Evolutionary conservation across 768 basidiomycete species (phyloP), one percentile per base, ranked within the genome.

Genomic region (Leccinum truebloodii): DNA sequence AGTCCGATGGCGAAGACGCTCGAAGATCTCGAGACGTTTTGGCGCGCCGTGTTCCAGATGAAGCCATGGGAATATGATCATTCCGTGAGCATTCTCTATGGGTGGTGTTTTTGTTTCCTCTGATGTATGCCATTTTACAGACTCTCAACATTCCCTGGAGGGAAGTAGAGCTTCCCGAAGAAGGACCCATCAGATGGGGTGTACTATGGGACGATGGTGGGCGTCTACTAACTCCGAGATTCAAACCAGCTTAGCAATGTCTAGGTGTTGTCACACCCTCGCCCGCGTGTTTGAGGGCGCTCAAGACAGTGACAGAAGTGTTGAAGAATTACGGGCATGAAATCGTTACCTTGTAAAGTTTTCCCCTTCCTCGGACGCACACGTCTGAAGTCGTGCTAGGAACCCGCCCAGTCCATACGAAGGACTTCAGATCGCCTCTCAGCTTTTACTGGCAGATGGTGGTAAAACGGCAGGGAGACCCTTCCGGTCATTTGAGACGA

Each of bases 61-160:
- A 81, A 81, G 57, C 86, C 88, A 16, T 89, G 87, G 86, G 76
- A 79, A 16, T 88, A 89, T 61, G 89, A 90, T 67, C 81, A 84
- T 59, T 67, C 67, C 3, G 80, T 80, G 59, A 69, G 71, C 59
- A 22, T 30, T 18, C n/a, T 48, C 7, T 12, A 6, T 34, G 3
- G 0, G n/a, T 16, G 0, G 3, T 4, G 14, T 54, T 28, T 18
- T 18, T 16, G 8, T n/a, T 35, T 30, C 13, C 9, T 9, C 39
- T 12, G 22, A 10, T 37, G 16, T 22, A 37, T 37, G 39, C 32
- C 20, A 55, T 32, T 14, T 44, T n/a, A 30, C 41, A 79, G 77
- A 71, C 68, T 35, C 65, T 67, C 20, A 64, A 71, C 41, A 71
- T 80, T 20, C 78, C 80, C 1, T 77, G 70, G 71, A 67, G 69